Conservation (phyloP, 179 eudicot species). For the Spinacia oleracea region DNA sequence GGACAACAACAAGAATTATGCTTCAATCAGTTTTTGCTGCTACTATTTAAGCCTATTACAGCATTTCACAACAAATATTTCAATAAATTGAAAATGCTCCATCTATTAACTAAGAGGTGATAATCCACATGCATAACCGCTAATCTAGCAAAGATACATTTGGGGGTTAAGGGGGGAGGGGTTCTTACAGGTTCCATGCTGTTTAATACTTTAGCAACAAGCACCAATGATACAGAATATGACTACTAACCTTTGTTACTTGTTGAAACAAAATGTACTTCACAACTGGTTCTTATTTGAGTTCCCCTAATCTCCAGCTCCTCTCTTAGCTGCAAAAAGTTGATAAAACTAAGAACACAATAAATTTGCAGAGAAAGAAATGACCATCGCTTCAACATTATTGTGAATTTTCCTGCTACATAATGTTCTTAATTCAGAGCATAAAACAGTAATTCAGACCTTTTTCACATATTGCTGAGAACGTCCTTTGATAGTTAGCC, state of each 20-base stretch:
- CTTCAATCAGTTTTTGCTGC: neutral
- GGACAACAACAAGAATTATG: neutral
- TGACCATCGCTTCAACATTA: neutral
- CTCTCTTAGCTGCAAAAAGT: constrained; percentile 49
- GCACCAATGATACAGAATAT: no score
- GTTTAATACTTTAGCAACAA: no score
- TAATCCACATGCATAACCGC: no score
- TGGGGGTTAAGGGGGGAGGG: no score
- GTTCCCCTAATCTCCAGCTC: constrained; percentile 60
- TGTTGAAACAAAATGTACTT: constrained; percentile 52
- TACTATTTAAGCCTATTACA: no score
- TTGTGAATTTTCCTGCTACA: neutral
- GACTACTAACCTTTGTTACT: constrained; percentile 51
- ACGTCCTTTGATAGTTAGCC: constrained; percentile 80
- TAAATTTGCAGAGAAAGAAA: neutral
- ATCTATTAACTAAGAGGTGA: no score
- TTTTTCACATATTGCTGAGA: constrained; percentile 70
- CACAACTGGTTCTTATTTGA: constrained; percentile 53
- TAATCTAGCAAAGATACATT: no score
- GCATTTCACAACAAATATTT: no score
- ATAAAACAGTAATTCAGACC: constrained; percentile 32
- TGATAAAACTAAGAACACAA: neutral
- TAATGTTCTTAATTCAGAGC: no score
- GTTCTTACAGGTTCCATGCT: no score
- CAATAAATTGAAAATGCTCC: no score